Percentiles rank a stretch among this genome's conserved stretches.
phyloP scores from a whole-genome alignment of 352 stramenopile species.

The Phytophthora melonis region DNA sequence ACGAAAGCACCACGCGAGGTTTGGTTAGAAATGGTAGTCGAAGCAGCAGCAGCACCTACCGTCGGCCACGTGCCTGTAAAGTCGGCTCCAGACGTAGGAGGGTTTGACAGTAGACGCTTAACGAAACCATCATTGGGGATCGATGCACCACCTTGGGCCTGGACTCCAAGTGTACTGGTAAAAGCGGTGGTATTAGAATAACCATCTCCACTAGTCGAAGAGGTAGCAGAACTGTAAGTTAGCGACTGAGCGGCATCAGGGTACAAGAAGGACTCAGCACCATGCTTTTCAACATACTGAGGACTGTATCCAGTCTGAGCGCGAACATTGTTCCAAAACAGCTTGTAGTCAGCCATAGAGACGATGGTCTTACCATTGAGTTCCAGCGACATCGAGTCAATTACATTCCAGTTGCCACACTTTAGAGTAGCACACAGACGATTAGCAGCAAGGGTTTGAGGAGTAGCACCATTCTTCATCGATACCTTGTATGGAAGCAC shows the following conservation, averaged over 20 bases:
- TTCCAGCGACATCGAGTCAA: constrained; percentile 23
- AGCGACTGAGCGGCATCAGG: constrained; percentile 27
- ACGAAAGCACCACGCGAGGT: not conserved
- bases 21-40: not conserved
- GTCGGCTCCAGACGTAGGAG: constrained; percentile 9
- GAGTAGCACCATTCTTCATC: constrained; percentile 13
- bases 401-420: constrained; percentile 38
- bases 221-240: too few species aligned
- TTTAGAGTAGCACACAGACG: constrained; percentile 34
- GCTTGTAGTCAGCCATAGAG: constrained; percentile 32
- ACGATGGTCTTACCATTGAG: constrained; percentile 41
- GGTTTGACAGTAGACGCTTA: constrained; percentile 18
- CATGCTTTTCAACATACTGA: constrained; percentile 39
- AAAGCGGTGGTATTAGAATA: constrained; percentile 24
- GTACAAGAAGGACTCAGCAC: constrained; percentile 41
- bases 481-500: constrained; percentile 16
- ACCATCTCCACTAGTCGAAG: constrained; percentile 8
- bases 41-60: not conserved
- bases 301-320: constrained; percentile 29
- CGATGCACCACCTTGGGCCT: not conserved
- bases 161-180: too few species aligned
- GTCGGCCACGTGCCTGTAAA: constrained; percentile 1
- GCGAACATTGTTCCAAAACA: constrained; percentile 41
- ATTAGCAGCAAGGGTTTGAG: constrained; percentile 21
- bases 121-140: constrained; percentile 25